These are phyloP conservation scores for Flueggea neowawraea DNA, from an alignment of 441 rosid species.

Conservation along the genomic window DNA sequence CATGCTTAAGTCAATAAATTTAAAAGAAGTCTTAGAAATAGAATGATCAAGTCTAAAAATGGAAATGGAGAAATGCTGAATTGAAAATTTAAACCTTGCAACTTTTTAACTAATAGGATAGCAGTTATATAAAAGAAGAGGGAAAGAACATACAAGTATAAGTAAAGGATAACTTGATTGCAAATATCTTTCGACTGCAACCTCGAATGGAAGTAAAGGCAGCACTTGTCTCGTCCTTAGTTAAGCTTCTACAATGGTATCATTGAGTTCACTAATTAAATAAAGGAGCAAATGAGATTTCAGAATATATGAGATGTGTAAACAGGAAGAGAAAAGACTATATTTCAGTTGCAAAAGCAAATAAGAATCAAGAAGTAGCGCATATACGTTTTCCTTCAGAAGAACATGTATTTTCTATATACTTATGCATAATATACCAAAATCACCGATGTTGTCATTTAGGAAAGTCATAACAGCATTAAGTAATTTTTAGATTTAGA, in stretches of 20 bases:
- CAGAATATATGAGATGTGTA: background rate
- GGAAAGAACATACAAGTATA: slow-evolving; percentile 46
- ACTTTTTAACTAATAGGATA: too few relatives aligned
- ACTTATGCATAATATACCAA: too few relatives aligned
- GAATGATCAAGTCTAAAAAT: too few relatives aligned
- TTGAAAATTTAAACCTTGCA: too few relatives aligned
- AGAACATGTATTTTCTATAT: too few relatives aligned
- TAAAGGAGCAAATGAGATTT: background rate
- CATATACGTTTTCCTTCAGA: too few relatives aligned
- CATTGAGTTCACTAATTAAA: slow-evolving; percentile 82
- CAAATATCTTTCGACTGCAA: slow-evolving; percentile 41
- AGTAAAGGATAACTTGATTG: slow-evolving; percentile 57
- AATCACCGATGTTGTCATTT: too few relatives aligned
- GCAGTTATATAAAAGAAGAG: background rate
- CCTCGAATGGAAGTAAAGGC: slow-evolving; percentile 58
- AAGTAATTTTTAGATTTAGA: background rate
- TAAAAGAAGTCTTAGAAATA: background rate
- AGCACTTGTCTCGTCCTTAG: slow-evolving; percentile 67
- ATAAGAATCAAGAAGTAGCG: too few relatives aligned
- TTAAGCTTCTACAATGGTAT: slow-evolving; percentile 78
- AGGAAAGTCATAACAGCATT: slow-evolving; percentile 1
- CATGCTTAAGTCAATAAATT: background rate
- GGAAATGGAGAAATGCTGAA: too few relatives aligned
- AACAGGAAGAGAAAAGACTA: background rate
- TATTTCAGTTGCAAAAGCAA: too few relatives aligned